A percentile compares a stretch with the other conserved stretches of the same genome.
Evolutionary conservation across 1,284 basidiomycete species (phyloP).

Genomic region (Ceratobasidium sp.): DNA sequence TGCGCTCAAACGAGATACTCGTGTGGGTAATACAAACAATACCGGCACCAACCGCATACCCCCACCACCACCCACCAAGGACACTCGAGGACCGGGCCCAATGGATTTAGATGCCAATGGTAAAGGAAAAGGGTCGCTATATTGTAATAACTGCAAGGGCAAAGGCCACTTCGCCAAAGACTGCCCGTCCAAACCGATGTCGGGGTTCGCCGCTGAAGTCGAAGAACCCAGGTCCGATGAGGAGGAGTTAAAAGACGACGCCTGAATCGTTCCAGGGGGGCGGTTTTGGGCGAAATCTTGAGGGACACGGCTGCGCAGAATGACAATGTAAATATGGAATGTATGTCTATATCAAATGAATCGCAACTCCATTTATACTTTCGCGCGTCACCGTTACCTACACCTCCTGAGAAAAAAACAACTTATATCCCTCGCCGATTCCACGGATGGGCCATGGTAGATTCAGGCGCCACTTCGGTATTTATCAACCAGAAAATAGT

Average conservation of each 20-base stretch:
- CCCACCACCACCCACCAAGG: neutral
- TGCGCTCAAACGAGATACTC: neutral
- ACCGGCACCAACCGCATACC: neutral
- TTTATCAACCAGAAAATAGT: too few relatives aligned
- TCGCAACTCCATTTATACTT: neutral
- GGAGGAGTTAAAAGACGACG: neutral
- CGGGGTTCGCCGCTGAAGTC: neutral
- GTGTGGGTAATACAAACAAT: too few relatives aligned
- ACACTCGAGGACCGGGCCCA: neutral
- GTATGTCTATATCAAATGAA: neutral
- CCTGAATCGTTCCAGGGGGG: neutral
- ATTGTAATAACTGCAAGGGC: neutral
- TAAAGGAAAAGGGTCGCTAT: neutral
- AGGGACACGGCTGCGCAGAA: neutral
- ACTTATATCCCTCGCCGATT: neutral
- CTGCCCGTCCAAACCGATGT: neutral
- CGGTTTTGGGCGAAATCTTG: conserved; percentile 12
- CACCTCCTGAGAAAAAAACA: neutral
- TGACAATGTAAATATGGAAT: neutral
- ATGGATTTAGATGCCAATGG: conserved; percentile 7
- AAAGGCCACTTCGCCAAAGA: neutral
- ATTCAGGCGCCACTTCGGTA: too few relatives aligned
- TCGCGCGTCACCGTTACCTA: neutral
- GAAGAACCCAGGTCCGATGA: neutral
- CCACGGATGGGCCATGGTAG: conserved; percentile 8